A percentile compares a stretch with the other conserved stretches of the same genome.
Evolutionary conservation across 169 alveolate genomes (phyloP).

Genomic region (Plasmodium malariae): DNA sequence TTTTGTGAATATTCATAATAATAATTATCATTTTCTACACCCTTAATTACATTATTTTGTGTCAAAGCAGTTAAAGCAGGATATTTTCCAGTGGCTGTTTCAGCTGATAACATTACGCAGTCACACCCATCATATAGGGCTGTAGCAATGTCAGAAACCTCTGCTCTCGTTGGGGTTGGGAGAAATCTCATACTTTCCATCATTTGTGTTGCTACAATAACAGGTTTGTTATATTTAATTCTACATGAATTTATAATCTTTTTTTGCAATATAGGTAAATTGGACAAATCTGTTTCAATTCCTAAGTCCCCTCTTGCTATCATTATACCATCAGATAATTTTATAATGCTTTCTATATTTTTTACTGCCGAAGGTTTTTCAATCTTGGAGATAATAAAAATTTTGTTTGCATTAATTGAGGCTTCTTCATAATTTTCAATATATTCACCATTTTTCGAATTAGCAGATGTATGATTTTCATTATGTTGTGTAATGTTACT

Average conservation of each 20-base stretch:
- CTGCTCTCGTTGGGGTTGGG: slow-evolving; percentile 98
- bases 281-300: slow-evolving; percentile 96
- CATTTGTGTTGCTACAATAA: slow-evolving; percentile 98
- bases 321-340: slow-evolving; percentile 96
- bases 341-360: slow-evolving; percentile 92
- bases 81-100: slow-evolving; percentile 88
- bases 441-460: slow-evolving; percentile 19
- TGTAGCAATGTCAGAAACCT: slow-evolving; percentile 97
- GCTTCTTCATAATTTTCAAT: slow-evolving; percentile 21
- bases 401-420: slow-evolving; percentile 85
- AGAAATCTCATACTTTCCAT: slow-evolving; percentile 95
- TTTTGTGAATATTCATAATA: slow-evolving; percentile 77
- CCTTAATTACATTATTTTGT: slow-evolving; percentile 81
- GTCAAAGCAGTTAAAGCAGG: slow-evolving; percentile 84
- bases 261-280: slow-evolving; percentile 94
- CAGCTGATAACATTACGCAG: slow-evolving; percentile 94
- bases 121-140: slow-evolving; percentile 98
- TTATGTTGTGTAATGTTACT: too few species aligned
- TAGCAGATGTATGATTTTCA: slow-evolving; percentile 31
- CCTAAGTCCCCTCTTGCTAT: slow-evolving; percentile 99
- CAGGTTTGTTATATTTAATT: slow-evolving; percentile 93
- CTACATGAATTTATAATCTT: slow-evolving; percentile 87
- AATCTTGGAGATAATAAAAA: slow-evolving; percentile 94
- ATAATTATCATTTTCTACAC: slow-evolving; percentile 82
- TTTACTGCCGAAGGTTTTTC: slow-evolving; percentile 96